Evolutionary conservation across 192 early-diverging fungal species (phyloP).

Genomic region (Rhizoclosmatium sp.): DNA sequence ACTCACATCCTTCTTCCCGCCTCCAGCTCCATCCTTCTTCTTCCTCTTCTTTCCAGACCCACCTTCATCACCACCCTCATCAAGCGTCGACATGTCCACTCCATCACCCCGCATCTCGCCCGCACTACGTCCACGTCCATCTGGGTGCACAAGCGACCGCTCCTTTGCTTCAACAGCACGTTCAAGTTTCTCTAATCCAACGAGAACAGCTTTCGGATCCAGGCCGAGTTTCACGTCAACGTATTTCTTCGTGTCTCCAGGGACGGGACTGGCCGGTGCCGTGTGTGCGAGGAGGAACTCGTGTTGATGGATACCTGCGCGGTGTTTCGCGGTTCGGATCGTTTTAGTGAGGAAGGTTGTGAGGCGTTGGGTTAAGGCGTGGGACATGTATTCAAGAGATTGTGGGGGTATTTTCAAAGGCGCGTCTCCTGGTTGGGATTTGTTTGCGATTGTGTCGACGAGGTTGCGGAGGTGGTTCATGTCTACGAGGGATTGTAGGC

Average conservation of each 20-base stretch:
- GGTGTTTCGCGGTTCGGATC: slow-evolving; percentile 31
- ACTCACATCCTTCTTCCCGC: slow-evolving; percentile 17
- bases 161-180: slow-evolving; percentile 13
- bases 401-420: neutral
- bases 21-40: slow-evolving; percentile 1
- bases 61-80: neutral
- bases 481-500: slow-evolving; percentile 25
- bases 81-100: neutral
- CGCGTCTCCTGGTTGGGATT: neutral
- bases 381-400: slow-evolving; percentile 30
- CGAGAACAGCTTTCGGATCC: slow-evolving; percentile 16
- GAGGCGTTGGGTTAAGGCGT: slow-evolving; percentile 16
- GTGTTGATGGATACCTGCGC: slow-evolving; percentile 31
- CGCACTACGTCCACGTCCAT: slow-evolving; percentile 32
- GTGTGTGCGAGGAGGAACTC: neutral
- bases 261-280: neutral
- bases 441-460: neutral
- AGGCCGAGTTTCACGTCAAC: slow-evolving; percentile 15
- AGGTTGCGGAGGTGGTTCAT: neutral
- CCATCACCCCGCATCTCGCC: slow-evolving; percentile 10
- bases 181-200: slow-evolving; percentile 13
- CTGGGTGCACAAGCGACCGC: slow-evolving; percentile 23
- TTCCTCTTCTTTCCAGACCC: slow-evolving; percentile 20
- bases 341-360: slow-evolving; percentile 18
- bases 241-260: slow-evolving; percentile 2